phyloP scores from a whole-genome alignment of 495 filamentous ascomycete species.

The Trichoderma erinaceum region DNA sequence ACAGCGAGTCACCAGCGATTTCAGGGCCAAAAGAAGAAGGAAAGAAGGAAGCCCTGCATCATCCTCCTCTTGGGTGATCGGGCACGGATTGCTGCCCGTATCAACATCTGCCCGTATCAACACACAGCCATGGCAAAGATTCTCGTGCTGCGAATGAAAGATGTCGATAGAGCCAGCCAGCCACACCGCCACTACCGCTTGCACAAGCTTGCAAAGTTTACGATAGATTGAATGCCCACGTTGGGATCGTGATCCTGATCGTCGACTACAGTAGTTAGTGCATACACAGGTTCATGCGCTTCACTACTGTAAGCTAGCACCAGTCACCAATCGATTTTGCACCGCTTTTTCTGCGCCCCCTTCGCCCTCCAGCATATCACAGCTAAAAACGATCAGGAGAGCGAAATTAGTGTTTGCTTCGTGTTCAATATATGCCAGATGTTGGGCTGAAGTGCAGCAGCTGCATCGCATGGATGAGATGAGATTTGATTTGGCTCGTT shows the following conservation, averaged over 20 bases:
- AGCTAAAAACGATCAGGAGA: not conserved
- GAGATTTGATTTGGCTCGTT: not conserved
- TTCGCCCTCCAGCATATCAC: not conserved
- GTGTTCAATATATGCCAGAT: not conserved
- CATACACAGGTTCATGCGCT: slow-evolving; percentile 1
- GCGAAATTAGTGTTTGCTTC: slow-evolving; percentile 9
- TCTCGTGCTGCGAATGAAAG: not conserved
- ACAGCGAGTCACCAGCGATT: not conserved
- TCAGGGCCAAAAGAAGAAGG: not conserved
- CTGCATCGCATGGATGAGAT: not conserved
- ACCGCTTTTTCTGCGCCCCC: not conserved
- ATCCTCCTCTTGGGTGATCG: not conserved
- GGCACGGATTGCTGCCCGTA: not conserved
- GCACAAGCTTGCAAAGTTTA: not conserved
- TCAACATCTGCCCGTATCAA: not conserved
- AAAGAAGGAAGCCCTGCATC: not conserved
- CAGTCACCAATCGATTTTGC: not conserved
- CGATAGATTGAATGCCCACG: slow-evolving; percentile 8
- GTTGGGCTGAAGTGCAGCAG: not conserved
- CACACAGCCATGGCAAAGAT: not conserved
- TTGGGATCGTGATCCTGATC: slow-evolving; percentile 12
- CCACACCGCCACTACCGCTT: slow-evolving; percentile 7
- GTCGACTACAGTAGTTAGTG: not conserved
- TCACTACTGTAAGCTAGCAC: not conserved
- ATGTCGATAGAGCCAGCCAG: not conserved